phyloP scores from a whole-genome alignment of 208 protist species.

The Acanthamoeba sp. region DNA sequence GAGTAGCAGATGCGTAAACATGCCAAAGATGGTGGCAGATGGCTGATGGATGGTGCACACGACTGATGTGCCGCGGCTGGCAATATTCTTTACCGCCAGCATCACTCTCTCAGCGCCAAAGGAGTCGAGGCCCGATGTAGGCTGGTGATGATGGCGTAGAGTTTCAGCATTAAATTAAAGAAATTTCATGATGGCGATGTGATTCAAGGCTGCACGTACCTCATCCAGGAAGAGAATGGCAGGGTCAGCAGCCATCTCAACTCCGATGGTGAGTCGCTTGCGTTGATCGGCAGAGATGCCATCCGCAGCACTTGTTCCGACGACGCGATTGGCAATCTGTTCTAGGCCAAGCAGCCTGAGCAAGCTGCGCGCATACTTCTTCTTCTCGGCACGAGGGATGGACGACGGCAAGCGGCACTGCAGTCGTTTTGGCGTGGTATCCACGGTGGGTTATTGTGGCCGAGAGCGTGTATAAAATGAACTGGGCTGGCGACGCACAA shows the following conservation, averaged over 20 bases:
- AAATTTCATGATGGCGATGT: too few relatives aligned
- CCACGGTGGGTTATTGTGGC: too few relatives aligned
- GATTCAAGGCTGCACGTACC: too few relatives aligned
- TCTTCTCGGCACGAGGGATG: conserved; percentile 38
- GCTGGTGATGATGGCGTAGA: background rate
- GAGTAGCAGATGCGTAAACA: conserved; percentile 75
- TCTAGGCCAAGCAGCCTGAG: conserved; percentile 52
- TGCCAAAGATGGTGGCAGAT: conserved; percentile 32
- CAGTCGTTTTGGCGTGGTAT: background rate
- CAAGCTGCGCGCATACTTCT: conserved; percentile 21
- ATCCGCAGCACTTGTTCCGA: conserved; percentile 3
- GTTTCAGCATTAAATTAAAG: too few relatives aligned
- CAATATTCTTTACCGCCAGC: conserved; percentile 60
- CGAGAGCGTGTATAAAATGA: background rate
- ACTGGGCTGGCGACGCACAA: background rate
- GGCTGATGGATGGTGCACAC: conserved; percentile 77
- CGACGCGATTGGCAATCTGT: background rate
- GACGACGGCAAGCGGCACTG: conserved; percentile 29
- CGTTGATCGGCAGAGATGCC: conserved; percentile 73
- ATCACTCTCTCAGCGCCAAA: conserved; percentile 70
- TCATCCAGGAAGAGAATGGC: conserved; percentile 84
- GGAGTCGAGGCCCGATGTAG: conserved; percentile 72
- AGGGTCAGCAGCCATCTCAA: conserved; percentile 84
- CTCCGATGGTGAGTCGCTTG: conserved; percentile 82
- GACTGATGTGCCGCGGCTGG: background rate